Percentiles rank a stretch among this genome's conserved stretches.
phyloP scores from a whole-genome alignment of 176 grass and related monocot genomes.

The Avena atlantica region DNA sequence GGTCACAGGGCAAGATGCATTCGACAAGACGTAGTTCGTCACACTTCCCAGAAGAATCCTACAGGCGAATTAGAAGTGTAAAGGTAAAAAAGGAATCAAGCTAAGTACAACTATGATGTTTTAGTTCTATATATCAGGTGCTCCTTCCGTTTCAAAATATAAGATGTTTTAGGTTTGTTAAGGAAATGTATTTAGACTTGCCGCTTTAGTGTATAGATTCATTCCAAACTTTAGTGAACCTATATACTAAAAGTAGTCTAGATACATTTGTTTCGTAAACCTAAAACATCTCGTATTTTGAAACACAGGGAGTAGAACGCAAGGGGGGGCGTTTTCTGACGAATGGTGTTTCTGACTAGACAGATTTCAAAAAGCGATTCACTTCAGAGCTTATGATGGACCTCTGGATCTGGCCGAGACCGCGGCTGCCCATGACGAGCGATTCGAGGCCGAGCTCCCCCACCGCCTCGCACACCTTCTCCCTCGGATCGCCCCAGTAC shows the following conservation, averaged over 20 bases:
- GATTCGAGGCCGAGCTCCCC: slow-evolving; percentile 60
- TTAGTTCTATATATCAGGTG: not conserved
- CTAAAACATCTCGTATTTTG: no score
- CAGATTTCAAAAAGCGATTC: not conserved
- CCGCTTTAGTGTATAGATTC: no score
- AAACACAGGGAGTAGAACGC: no score
- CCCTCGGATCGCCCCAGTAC: slow-evolving; percentile 80
- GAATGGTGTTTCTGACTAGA: not conserved
- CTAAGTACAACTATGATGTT: not conserved
- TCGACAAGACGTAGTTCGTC: slow-evolving; percentile 64
- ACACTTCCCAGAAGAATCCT: slow-evolving; percentile 84
- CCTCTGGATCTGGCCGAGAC: slow-evolving; percentile 70
- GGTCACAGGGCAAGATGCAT: slow-evolving; percentile 74
- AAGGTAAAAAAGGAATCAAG: not conserved
- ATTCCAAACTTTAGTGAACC: no score
- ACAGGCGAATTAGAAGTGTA: not conserved
- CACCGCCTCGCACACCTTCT: slow-evolving; percentile 81
- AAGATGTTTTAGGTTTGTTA: no score
- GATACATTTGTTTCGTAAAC: no score
- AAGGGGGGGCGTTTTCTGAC: not conserved
- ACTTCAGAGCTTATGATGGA: not conserved
- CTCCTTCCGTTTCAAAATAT: no score
- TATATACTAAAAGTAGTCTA: no score
- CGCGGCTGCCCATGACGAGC: slow-evolving; percentile 80
- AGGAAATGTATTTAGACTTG: no score